Base-by-base conservation (phyloP, 2,329 filamentous ascomycete genomes). In the Helicocarpus griseus region DNA sequence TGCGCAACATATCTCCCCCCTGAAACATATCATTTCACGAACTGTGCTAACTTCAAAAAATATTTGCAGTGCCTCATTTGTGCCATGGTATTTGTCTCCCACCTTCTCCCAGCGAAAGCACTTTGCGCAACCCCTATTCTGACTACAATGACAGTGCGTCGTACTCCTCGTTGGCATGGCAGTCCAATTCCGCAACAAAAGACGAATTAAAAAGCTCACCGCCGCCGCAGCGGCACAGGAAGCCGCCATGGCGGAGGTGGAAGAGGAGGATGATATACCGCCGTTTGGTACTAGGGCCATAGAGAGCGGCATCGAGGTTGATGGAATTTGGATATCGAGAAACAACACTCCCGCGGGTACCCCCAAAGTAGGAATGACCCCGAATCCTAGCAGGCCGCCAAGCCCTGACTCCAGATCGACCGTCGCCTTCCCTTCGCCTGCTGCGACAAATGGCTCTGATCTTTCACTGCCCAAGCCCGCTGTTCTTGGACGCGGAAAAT, bases 201-300 rank as follows among this genome's bases (percentile, higher is more conserved):
- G 77, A 72, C 79, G 69, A 53, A 81, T 80, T 56, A 77, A 77
- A 51, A 82, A 75, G 63, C 75, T 85, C 61, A 76, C 80, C 19
- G 76, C 85, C 55, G 84, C 89, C 57, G 80, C 82, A 59, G 33
- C 80, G 85, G 57, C 83, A 84, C 62, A 75, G 76, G 22, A 58
- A 73, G 72, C 22, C 76, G 76, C 43, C 67, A 55, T 78, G 36
- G 24, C 36, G 3, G 33, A 41, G 69, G 65, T 81, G 73, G 55
- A 81, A 74, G 61, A 61, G 26, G 70, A 67, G 56, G 74, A 80
- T 48, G 83, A 87, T 8, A 80, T 94, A 33, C 89, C 89, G 33
- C 89, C 89, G 0, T 96, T 96, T 61, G 90, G 91, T 19, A 81
- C 93, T 49, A 82, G 86, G 59, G 90, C 90, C 5, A 80, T 96